Base-by-base conservation (phyloP, 441 rosid genomes). In the Erodium chrysanthum region DNA sequence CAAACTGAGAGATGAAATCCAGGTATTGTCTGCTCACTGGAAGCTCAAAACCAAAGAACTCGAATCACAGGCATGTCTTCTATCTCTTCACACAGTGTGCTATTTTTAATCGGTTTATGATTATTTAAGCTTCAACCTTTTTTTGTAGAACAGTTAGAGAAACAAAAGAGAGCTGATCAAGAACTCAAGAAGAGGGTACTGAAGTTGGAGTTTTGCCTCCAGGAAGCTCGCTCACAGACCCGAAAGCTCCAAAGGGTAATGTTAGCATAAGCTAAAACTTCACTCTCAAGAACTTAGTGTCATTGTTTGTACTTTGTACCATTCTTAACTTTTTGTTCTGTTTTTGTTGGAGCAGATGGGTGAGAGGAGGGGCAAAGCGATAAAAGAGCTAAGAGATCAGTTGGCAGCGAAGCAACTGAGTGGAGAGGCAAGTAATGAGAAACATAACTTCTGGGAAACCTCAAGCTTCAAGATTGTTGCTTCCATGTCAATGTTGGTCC, bases 141-240 rank as follows among this genome's bases (percentile, higher is more conserved):
- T 71, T 65, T 72, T 18, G 52, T 68, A 48, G 64, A 66, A 14
- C 87, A 93, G 98, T 80, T 93, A 70, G 97, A 94, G 77, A 94
- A 89, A 81, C 96, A 91, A 71, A 79, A 85, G 11, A 82, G 89
- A 72, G 85, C 86, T 64, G 96, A 88, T 82, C 97, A 91, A 74
- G 97, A 94, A 71, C 84, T 89, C 52, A 93, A 86, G 70, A 93
- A 85, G 87, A 85, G 87, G 73, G 96, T 93, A 52, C 72, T 91
- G 85, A 93, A 85, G 80, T 71, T 93, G 79, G 97, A 89, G 67
- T 91, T 93, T 72, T 91, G 93, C 81, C 96, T 91, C 70, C 97
- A 89, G 25, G 96, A 93, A 78, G 86, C 97, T 68, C 96, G 93
- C 73, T 67, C 89, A 67, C 98, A 89, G 84, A 85, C 88, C 17